These are phyloP conservation scores for Hanseniaspora lachancei DNA, from an alignment of 805 yeast species.

Conservation along the genomic window DNA sequence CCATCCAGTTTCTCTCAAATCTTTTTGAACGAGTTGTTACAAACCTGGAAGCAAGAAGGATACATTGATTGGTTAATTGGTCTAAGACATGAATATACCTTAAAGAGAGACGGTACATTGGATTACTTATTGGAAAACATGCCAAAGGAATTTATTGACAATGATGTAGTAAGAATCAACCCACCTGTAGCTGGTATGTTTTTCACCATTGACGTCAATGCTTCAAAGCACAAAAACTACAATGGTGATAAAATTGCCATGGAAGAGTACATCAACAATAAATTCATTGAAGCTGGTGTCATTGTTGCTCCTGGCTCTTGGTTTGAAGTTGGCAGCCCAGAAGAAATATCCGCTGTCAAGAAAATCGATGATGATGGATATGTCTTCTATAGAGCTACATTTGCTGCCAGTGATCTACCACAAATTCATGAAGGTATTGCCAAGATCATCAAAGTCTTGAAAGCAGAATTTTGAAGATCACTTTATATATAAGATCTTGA, in stretches of 20 bases:
- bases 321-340: slow-evolving; percentile 35
- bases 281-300: slow-evolving; percentile 45
- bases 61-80: slow-evolving; percentile 83
- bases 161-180: slow-evolving; percentile 22
- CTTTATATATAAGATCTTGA: background rate
- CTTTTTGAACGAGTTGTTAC: slow-evolving; percentile 52
- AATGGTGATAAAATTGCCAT: slow-evolving; percentile 51
- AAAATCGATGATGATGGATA: slow-evolving; percentile 20
- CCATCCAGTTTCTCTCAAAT: slow-evolving; percentile 74
- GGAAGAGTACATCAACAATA: slow-evolving; percentile 51
- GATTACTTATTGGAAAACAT: slow-evolving; percentile 53
- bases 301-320: slow-evolving; percentile 75
- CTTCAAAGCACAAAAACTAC: slow-evolving; percentile 67
- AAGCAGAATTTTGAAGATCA: slow-evolving; percentile 34
- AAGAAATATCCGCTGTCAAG: background rate
- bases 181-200: slow-evolving; percentile 84
- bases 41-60: slow-evolving; percentile 83
- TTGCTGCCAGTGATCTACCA: slow-evolving; percentile 70
- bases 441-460: slow-evolving; percentile 53
- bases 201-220: slow-evolving; percentile 61
- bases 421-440: slow-evolving; percentile 46
- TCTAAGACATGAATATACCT: slow-evolving; percentile 69
- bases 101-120: slow-evolving; percentile 75
- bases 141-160: slow-evolving; percentile 30
- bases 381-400: slow-evolving; percentile 74